These are phyloP conservation scores for Macrolepiota dolichaula DNA, from an alignment of 768 basidiomycete genomes.

Conservation along the genomic window DNA sequence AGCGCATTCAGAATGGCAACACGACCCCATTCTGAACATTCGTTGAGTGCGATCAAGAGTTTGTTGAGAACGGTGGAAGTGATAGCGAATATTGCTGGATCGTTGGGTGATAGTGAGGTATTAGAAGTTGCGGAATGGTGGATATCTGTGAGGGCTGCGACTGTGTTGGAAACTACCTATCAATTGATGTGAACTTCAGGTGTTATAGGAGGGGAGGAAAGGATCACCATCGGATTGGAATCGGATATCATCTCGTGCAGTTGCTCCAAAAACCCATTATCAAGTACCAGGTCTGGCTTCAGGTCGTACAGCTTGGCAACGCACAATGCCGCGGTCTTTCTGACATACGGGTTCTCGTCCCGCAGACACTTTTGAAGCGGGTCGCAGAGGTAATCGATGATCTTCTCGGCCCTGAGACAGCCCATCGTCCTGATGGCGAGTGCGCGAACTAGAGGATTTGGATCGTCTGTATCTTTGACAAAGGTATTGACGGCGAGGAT, in stretches of 20 bases:
- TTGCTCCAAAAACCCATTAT: slow-evolving; percentile 89
- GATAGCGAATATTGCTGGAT: slow-evolving; percentile 74
- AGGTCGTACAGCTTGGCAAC: slow-evolving; percentile 98
- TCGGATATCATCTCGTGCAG: slow-evolving; percentile 93
- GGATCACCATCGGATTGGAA: slow-evolving; percentile 89
- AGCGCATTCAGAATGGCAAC: slow-evolving; percentile 90
- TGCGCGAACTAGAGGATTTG: slow-evolving; percentile 94
- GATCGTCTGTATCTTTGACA: slow-evolving; percentile 95
- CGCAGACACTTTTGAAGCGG: slow-evolving; percentile 88
- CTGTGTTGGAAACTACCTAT: slow-evolving; percentile 96
- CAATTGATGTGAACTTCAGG: slow-evolving; percentile 3
- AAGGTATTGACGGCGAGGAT: slow-evolving; percentile 99
- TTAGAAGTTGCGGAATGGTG: slow-evolving; percentile 66
- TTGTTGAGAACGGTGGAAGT: slow-evolving; percentile 83
- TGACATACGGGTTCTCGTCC: slow-evolving; percentile 97
- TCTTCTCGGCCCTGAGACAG: slow-evolving; percentile 95
- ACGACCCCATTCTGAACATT: slow-evolving; percentile 98
- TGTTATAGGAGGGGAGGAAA: background rate
- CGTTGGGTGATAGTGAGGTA: slow-evolving; percentile 51
- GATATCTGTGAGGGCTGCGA: slow-evolving; percentile 90
- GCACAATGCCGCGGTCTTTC: slow-evolving; percentile 95
- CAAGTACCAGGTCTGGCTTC: slow-evolving; percentile 91
- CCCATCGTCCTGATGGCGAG: slow-evolving; percentile 98
- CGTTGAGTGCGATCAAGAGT: slow-evolving; percentile 91
- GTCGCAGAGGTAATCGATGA: slow-evolving; percentile 97